Conservation (phyloP, 164 flowering plant genomes). For the Echeveria elegans region DNA sequence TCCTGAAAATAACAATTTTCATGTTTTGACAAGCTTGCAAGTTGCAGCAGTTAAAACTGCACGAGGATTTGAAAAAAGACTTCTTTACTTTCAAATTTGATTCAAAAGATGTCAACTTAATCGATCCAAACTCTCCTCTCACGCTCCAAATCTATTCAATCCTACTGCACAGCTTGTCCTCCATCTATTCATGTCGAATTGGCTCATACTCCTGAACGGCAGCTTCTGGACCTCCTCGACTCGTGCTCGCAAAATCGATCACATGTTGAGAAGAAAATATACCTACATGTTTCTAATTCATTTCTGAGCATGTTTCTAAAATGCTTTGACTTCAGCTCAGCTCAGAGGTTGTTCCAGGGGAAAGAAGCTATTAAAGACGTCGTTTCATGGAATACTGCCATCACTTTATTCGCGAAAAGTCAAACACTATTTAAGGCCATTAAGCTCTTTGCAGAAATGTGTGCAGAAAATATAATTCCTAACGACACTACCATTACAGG, state of each 20-base stretch:
- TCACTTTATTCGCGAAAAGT: constrained; percentile 34
- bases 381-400: constrained; percentile 67
- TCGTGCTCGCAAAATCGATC: too few relatives aligned
- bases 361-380: constrained; percentile 35
- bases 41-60: not conserved
- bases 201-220: too few relatives aligned
- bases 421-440: constrained; percentile 36
- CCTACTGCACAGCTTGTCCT: not conserved
- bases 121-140: not conserved
- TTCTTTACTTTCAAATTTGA: not conserved
- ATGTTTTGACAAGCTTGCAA: not conserved
- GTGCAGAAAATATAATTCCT: constrained; percentile 25
- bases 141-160: not conserved
- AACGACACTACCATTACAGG: constrained; percentile 43
- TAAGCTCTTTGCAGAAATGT: constrained; percentile 33
- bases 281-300: constrained; percentile 50
- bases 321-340: constrained; percentile 16
- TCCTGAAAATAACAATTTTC: too few relatives aligned
- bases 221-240: too few relatives aligned
- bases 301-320: constrained; percentile 53
- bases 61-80: not conserved
- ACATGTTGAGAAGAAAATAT: too few relatives aligned
- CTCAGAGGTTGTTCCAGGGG: constrained; percentile 21
- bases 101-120: not conserved
- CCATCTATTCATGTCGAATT: not conserved